These are phyloP conservation scores for Prototheca stagnorum DNA, from an alignment of 163 green algal genomes.

Conservation along the genomic window DNA sequence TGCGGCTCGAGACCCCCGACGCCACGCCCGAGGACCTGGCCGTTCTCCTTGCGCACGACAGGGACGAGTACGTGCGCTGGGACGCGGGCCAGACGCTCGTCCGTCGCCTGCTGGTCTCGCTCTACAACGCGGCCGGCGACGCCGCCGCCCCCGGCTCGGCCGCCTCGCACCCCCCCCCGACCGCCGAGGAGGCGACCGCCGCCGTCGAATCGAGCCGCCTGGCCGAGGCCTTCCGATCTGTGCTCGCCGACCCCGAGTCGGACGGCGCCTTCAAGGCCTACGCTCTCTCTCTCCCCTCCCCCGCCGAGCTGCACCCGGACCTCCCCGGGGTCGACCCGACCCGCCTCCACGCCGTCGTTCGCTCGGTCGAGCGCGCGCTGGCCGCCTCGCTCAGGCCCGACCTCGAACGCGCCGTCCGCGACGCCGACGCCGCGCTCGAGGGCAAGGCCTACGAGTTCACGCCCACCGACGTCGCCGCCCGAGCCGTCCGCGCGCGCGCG, in stretches of 20 bases:
- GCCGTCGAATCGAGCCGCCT: too few species aligned
- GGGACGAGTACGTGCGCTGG: constrained; percentile 86
- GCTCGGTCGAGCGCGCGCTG: constrained; percentile 42
- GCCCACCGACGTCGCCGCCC: constrained; percentile 12
- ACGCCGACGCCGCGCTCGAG: constrained; percentile 37
- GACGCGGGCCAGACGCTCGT: constrained; percentile 69
- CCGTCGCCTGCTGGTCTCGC: constrained; percentile 53
- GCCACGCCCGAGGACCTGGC: constrained; percentile 75
- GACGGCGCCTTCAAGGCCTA: constrained; percentile 64
- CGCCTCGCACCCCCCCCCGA: constrained; percentile 25
- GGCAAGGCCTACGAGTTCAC: constrained; percentile 31
- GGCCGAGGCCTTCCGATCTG: constrained; percentile 32
- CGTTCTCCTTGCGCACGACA: constrained; percentile 87
- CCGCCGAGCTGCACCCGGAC: constrained; percentile 61
- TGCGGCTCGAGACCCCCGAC: constrained; percentile 65
- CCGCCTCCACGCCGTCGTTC: constrained; percentile 42
- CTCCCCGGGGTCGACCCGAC: constrained; percentile 55
- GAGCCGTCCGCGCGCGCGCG: constrained; percentile 38
- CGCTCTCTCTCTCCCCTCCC: constrained; percentile 47
- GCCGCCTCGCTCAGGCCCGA: constrained; percentile 52
- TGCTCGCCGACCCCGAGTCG: constrained; percentile 39
- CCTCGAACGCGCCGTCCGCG: constrained; percentile 31
- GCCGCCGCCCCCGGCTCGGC: background rate
- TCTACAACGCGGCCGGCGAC: constrained; percentile 33
- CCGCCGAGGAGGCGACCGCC: constrained; percentile 25